Base-by-base conservation (phyloP, 257 asterid species). In the Scutellaria galericulata region DNA sequence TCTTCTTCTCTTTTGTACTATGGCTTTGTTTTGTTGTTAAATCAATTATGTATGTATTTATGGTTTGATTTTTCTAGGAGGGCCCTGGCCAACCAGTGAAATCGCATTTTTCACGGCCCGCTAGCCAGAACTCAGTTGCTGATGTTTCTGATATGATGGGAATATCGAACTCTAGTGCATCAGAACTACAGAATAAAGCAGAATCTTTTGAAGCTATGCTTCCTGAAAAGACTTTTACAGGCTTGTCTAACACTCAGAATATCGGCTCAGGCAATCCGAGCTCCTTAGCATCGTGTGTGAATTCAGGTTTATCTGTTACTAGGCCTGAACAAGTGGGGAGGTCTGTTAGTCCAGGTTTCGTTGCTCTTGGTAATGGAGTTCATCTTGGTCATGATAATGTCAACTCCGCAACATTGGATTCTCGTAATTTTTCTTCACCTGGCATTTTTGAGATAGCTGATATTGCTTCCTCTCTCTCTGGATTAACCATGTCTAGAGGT, bases 51-150 rank as follows among this genome's bases (percentile, higher is more conserved):
- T 62, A 51, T 46, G 58, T 14, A 64, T 63, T 46, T 15, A 42
- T 45, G 41, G 63, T 53, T 63, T 20, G 15, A 8, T 11, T 66
- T 72, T 75, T 77, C 50, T 90, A 93, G 97, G 97, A 86, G 80
- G 92, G 87, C 69, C 71, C 41, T 66, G 75, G 81, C 59, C 93
- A 87, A 20, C 76, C 83, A 11, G 68, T 69, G 54, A 52, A 64
- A 64, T 76, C 91, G n/a, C 69, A 74, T 70, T 79, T 82, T 22
- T 86, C 97, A 12, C 86, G 82, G 52, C 60, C 93, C 12, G 67
- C 90, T 35, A 89, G 93, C 77, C 88, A 74, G 65, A 82, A 60
- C 69, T 83, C 96, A 3, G 63, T 83, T 64, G 69, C 78, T 15
- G 84, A 81, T 11, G 77, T 64, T 58, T 41, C 74, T 13, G 84